Evolutionary conservation across 805 yeast species (phyloP).

Genomic region (Suhomyces vadensis): DNA sequence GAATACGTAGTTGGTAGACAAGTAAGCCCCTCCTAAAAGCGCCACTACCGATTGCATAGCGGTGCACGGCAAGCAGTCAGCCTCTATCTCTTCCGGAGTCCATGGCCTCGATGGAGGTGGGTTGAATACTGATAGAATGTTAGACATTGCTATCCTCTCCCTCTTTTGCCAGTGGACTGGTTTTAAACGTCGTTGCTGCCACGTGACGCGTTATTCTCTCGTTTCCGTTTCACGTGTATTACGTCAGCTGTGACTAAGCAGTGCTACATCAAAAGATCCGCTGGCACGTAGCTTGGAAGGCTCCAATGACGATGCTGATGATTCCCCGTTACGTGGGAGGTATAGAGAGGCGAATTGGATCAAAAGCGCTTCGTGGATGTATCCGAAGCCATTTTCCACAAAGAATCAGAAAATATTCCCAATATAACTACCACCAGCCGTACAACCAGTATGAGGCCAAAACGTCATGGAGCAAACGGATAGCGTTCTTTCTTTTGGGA

Average conservation of each 20-base stretch:
- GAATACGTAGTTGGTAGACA: slow-evolving; percentile 58
- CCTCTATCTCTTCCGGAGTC: slow-evolving; percentile 39
- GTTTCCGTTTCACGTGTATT: neutral
- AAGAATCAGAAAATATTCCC: slow-evolving; percentile 1
- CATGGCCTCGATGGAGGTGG: slow-evolving; percentile 49
- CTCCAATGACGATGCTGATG: no score
- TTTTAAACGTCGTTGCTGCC: neutral
- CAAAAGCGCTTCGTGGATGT: no score
- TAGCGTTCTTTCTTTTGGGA: slow-evolving; percentile 14
- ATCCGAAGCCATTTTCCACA: no score
- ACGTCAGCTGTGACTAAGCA: no score
- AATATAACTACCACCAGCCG: slow-evolving; percentile 19
- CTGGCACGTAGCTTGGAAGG: no score
- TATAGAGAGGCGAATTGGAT: no score
- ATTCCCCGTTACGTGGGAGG: no score
- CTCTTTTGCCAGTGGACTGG: neutral
- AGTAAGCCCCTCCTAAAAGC: slow-evolving; percentile 61
- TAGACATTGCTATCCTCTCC: slow-evolving; percentile 33
- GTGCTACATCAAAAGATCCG: no score
- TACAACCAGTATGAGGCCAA: slow-evolving; percentile 11
- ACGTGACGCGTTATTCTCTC: neutral
- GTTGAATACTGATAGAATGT: slow-evolving; percentile 53
- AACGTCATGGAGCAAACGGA: slow-evolving; percentile 5
- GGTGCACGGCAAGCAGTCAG: slow-evolving; percentile 70
- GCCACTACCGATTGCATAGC: slow-evolving; percentile 60